Conservation (phyloP, 305 asterid genomes). For the Fraxinus greggii region DNA sequence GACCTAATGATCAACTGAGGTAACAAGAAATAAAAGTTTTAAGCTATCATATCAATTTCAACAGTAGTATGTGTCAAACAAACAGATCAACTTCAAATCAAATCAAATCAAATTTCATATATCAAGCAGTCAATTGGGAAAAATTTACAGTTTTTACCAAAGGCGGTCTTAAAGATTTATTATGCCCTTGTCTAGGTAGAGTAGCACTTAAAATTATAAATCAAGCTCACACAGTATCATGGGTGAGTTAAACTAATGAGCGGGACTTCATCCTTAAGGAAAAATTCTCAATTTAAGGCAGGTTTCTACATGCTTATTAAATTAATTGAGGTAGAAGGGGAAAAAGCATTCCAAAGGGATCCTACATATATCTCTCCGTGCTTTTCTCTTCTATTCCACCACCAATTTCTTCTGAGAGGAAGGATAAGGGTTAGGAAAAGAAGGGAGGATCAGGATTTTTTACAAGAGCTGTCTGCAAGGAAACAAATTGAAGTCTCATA, state of each 20-base stretch:
- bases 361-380: neutral
- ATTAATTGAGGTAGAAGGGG: neutral
- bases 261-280: neutral
- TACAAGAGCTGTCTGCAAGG: neutral
- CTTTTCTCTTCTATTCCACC: neutral
- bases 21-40: constrained; percentile 27
- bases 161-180: neutral
- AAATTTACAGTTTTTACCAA: neutral
- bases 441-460: neutral
- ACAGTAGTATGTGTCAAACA: neutral
- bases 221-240: neutral
- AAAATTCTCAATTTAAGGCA: neutral
- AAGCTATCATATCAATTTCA: constrained; percentile 22
- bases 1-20: constrained; percentile 86
- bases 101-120: neutral
- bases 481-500: neutral
- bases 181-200: neutral
- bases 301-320: neutral
- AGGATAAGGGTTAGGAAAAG: neutral
- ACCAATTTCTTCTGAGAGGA: neutral
- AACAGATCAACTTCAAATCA: neutral
- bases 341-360: neutral
- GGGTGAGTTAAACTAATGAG: neutral
- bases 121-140: neutral
- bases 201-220: neutral